phyloP scores from a whole-genome alignment of 352 stramenopile species.

The Elongisporangium prolatum region DNA sequence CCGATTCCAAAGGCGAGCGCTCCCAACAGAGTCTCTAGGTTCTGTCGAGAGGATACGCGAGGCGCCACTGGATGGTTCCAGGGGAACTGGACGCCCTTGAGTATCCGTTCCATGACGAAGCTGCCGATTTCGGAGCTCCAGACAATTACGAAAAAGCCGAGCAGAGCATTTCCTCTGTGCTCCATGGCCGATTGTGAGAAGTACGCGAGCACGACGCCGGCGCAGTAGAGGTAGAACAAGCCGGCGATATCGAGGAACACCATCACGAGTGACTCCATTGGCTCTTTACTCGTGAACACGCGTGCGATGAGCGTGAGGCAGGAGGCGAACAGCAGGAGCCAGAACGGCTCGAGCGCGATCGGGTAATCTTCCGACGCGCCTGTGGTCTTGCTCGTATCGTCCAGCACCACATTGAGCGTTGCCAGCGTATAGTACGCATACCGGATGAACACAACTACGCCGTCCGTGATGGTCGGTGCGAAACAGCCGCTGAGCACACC shows the following conservation, averaged over 20 bases:
- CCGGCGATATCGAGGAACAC: constrained; percentile 46
- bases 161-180: constrained; percentile 21
- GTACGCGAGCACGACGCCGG: constrained; percentile 40
- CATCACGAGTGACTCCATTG: constrained; percentile 55
- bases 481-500: constrained; percentile 28
- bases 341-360: constrained; percentile 49
- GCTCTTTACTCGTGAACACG: constrained; percentile 52
- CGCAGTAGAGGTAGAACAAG: constrained; percentile 41
- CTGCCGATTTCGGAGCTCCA: constrained; percentile 53
- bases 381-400: constrained; percentile 5
- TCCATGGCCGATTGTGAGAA: constrained; percentile 32
- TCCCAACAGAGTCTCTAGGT: constrained; percentile 52
- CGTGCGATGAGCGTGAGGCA: constrained; percentile 40
- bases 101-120: constrained; percentile 38
- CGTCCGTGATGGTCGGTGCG: constrained; percentile 41
- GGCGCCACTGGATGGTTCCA: constrained; percentile 49
- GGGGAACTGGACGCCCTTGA: constrained; percentile 44
- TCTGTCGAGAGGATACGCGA: constrained; percentile 48
- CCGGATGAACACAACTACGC: constrained; percentile 31
- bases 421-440: constrained; percentile 52
- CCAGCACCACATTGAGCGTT: constrained; percentile 42
- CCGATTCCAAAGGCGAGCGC: constrained; percentile 31
- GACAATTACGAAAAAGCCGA: constrained; percentile 47
- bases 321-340: constrained; percentile 33
- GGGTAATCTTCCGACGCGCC: constrained; percentile 24